Percentiles rank a stretch among this genome's conserved stretches.
These are phyloP conservation scores for Diaporthe helianthi DNA, from an alignment of 2,329 filamentous ascomycete genomes.

Conservation along the genomic window DNA sequence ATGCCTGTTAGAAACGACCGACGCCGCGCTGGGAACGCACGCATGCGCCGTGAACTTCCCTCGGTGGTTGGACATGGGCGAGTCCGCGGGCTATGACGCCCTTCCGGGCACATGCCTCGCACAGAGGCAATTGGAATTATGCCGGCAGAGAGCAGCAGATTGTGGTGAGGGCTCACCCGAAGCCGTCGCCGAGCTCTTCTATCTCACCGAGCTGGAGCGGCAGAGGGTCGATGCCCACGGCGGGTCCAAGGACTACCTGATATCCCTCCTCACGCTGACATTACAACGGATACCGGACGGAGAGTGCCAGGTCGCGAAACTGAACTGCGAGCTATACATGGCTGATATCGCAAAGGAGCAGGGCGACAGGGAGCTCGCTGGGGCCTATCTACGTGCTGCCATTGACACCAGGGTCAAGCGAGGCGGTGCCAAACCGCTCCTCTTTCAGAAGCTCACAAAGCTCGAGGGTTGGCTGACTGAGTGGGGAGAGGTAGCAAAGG, in stretches of 20 bases:
- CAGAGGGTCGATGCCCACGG: constrained; percentile 28
- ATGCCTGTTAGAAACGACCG: constrained; percentile 22
- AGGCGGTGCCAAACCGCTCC: neutral
- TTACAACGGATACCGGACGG: constrained; percentile 8
- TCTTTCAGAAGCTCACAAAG: constrained; percentile 4
- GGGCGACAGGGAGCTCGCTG: constrained; percentile 9
- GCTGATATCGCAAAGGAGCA: constrained; percentile 25
- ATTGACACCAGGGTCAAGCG: constrained; percentile 15
- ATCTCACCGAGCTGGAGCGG: constrained; percentile 30
- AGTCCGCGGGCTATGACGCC: constrained; percentile 23
- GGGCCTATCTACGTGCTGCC: constrained; percentile 11
- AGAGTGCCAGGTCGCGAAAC: neutral
- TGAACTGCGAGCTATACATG: constrained; percentile 24
- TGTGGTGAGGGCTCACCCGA: neutral
- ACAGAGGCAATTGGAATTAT: neutral
- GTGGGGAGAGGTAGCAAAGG: constrained; percentile 28
- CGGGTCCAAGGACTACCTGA: neutral
- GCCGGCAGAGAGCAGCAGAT: neutral
- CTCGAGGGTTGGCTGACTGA: constrained; percentile 26
- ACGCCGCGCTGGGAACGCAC: neutral
- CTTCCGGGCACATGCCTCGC: constrained; percentile 20
- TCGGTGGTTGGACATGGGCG: constrained; percentile 27
- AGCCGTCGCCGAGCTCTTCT: constrained; percentile 23
- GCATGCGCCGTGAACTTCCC: constrained; percentile 6
- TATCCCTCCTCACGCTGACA: constrained; percentile 14